Evolutionary conservation across 352 stramenopile species (phyloP), one percentile per base, ranked within the genome.

Genomic region (Phytophthora europaea): DNA sequence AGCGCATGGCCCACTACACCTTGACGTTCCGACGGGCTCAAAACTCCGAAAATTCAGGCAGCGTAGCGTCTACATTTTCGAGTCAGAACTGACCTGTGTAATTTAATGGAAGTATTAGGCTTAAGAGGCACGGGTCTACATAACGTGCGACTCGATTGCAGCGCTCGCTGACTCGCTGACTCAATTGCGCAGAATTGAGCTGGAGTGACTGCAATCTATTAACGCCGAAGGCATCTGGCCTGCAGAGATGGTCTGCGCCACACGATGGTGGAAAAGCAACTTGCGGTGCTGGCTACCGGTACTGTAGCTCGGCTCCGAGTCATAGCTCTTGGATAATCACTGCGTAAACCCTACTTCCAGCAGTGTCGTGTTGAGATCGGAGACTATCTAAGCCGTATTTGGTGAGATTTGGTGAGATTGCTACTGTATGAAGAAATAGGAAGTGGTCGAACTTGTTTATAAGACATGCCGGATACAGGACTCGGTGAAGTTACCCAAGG

Each of bases 1-100:
- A 65, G 22, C 77, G 63, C 77, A 83, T 83, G 69, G 60, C 48
- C 34, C 60, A n/a, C 38, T 4, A 45, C 38, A 16, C 12, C 38
- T 45, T n/a, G 38, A n/a, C 33, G 53, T 61, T 45, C 31, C 23
- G 48, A 28, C 54, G 52, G 38, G 48, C 20, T 64, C 60, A 31
- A 31, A 70, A 57, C 43, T 59, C 13, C 4, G 58, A 52, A 43
- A 71, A 71, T 70, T 69, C 62, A 55, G 63, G 4, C 13, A 45
- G 13, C 38, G 38, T 45, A 6, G 12, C 50, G 65, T 63, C 50
- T 68, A 60, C 66, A 68, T 43, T 45, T 22, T 43, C 50, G 52
- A 73, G 67, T 65, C 67, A 74, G 67, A 63, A 18, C 9, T 12
- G 43, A 45, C 12, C 48, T 54, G 48, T 54, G 12, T 8, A 54